Evolutionary conservation across 176 grass and related monocot species (phyloP).

Genomic region (Oryza longistaminata): DNA sequence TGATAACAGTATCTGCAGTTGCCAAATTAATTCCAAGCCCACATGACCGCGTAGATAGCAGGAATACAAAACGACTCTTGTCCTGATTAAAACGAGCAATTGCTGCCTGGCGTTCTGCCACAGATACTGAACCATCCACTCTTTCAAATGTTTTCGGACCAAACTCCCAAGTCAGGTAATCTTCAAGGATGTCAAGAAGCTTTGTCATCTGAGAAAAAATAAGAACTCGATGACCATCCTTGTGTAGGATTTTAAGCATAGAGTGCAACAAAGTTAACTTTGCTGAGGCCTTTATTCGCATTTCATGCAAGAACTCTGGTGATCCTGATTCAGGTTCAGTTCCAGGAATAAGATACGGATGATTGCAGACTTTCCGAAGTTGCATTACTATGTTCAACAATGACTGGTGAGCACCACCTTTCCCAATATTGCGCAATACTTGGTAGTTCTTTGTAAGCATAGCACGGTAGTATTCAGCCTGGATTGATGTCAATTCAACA

Average conservation of each 20-base stretch:
- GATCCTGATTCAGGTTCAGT: constrained; percentile 96
- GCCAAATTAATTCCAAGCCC: constrained; percentile 99
- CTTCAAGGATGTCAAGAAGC: constrained; percentile 97
- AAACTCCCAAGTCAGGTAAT: constrained; percentile 84
- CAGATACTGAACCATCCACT: constrained; percentile 93
- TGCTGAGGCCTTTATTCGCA: constrained; percentile 98
- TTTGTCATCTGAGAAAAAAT: constrained; percentile 99
- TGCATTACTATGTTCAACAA: constrained; percentile 99
- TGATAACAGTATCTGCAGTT: constrained; percentile 96
- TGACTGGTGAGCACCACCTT: constrained; percentile 82
- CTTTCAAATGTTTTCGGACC: constrained; percentile 90
- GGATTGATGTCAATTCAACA: constrained; percentile 92
- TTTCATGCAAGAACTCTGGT: constrained; percentile 88
- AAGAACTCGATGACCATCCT: constrained; percentile 90
- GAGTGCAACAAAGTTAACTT: constrained; percentile 85
- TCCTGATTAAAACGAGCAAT: constrained; percentile 98
- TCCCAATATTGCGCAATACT: constrained; percentile 87
- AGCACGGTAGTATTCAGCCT: constrained; percentile 95
- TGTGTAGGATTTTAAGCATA: constrained; percentile 89
- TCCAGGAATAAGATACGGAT: constrained; percentile 98
- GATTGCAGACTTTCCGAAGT: constrained; percentile 98
- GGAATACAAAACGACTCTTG: constrained; percentile 96
- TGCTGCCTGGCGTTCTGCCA: constrained; percentile 82
- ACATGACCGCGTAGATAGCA: constrained; percentile 95
- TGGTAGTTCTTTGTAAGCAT: constrained; percentile 99